Conservation (phyloP, 2,329 filamentous ascomycete species). For the Septoria linicola region DNA sequence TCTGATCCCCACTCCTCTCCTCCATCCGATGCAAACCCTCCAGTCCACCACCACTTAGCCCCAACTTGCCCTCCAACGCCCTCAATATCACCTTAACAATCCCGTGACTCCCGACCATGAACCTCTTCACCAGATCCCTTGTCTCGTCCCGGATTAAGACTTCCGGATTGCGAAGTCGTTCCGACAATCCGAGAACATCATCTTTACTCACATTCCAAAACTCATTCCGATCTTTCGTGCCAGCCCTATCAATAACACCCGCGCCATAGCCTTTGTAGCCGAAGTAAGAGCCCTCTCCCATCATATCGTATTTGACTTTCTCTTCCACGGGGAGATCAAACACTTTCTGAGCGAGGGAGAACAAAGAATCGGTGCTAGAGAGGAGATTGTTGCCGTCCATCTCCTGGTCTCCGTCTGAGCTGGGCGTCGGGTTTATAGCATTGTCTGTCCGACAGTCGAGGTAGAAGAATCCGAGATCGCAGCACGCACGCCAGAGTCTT, state of each 20-base stretch:
- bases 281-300: slow-evolving; percentile 51
- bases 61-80: slow-evolving; percentile 47
- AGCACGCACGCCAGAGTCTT: slow-evolving; percentile 37
- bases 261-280: slow-evolving; percentile 44
- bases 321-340: slow-evolving; percentile 53
- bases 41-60: slow-evolving; percentile 45
- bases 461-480: slow-evolving; percentile 58
- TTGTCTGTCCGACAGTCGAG: slow-evolving; percentile 45
- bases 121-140: slow-evolving; percentile 43
- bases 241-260: slow-evolving; percentile 48
- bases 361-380: slow-evolving; percentile 47
- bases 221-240: slow-evolving; percentile 53
- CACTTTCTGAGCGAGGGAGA: slow-evolving; percentile 47
- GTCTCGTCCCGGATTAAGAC: slow-evolving; percentile 41
- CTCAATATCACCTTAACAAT: slow-evolving; percentile 48
- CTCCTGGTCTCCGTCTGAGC: neutral
- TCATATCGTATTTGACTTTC: slow-evolving; percentile 57
- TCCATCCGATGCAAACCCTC: slow-evolving; percentile 48
- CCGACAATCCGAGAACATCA: slow-evolving; percentile 46
- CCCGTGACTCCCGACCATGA: slow-evolving; percentile 47
- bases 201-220: slow-evolving; percentile 59
- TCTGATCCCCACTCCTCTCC: slow-evolving; percentile 51
- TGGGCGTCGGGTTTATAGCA: no score
- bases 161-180: slow-evolving; percentile 40
- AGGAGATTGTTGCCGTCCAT: slow-evolving; percentile 45